Base-by-base conservation (phyloP, 148 eudicot genomes). In the Hydrangea macrophylla region DNA sequence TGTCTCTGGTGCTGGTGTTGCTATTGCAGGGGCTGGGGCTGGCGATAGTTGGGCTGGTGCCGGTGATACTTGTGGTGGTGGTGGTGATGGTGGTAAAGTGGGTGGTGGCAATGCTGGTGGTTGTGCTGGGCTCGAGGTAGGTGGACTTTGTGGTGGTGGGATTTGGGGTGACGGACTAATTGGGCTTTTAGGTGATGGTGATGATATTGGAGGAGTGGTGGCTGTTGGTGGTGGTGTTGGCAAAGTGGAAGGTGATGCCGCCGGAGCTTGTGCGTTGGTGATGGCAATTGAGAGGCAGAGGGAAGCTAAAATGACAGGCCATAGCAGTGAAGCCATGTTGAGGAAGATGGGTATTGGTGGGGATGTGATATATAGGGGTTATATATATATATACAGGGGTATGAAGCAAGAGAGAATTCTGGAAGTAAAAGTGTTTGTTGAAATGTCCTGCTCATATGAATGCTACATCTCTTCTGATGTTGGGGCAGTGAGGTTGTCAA, bases 211-310 rank as follows among this genome's bases (percentile, higher is more conserved):
- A 35, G 74, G 62, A 39, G 72, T 24, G 5, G 75, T 6, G 0
- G 80, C 37, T 18, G 55, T 72, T 37, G 83, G 61, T 54, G 89
- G 68, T 17, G 89, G 75, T 32, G 80, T 65, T 0, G 85, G 69
- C 24, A 84, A 55, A 58, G 11, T 78, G 42, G 81, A 60, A 15
- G 97, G 92, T 26, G 92, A 73, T 32, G 79, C 75, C 28, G 88
- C 90, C 23, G 89, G 96, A 13, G 84, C 73, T 77, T 93, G 98
- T 53, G 87, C 92, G 31, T 70, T 69, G 44, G 79, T 81, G 7
- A 55, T 70, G 57, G 60, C 72, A 55, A 79, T 25, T 20, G 60
- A 45, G 36, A 86, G 65, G 74, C 74, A 69, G 55, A 80, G 54
- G 61, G 74, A 69, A 68, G 81, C 61, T 27, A 79, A 45, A 39